Evolutionary conservation across 495 filamentous ascomycete genomes (phyloP).

Genomic region (Pseudevernia furfuracea): DNA sequence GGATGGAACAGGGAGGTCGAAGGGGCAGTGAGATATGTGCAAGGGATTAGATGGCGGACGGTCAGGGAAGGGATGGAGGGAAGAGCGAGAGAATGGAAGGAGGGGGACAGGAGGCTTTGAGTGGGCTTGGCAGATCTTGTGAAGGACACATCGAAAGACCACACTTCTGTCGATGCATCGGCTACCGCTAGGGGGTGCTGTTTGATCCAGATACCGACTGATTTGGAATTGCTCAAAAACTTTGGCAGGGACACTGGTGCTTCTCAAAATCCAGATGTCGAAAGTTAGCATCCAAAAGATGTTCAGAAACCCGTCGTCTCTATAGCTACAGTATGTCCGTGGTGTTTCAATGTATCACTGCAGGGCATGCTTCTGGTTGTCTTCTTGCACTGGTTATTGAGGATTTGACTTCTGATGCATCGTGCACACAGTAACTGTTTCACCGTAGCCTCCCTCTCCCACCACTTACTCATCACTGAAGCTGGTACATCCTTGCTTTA

Average conservation of each 20-base stretch:
- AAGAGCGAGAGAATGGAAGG: constrained; percentile 24
- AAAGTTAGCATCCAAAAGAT: neutral
- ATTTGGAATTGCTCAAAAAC: neutral
- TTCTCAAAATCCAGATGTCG: neutral
- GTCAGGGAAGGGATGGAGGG: constrained; percentile 48
- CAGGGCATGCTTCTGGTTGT: neutral
- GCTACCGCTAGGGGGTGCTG: neutral
- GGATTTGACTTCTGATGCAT: neutral
- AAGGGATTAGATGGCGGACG: constrained; percentile 55
- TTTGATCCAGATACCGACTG: neutral
- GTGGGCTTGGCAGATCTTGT: neutral
- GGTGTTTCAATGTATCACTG: neutral
- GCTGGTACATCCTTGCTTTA: no score
- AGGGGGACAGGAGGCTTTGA: constrained; percentile 21
- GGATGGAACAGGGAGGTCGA: constrained; percentile 73
- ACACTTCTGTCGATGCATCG: neutral
- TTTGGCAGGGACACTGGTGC: neutral
- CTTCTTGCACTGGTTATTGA: neutral
- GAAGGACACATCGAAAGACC: neutral
- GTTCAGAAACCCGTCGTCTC: neutral
- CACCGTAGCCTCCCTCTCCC: neutral
- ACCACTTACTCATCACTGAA: neutral
- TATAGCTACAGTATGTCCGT: neutral
- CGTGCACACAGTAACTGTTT: no score
- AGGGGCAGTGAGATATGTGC: constrained; percentile 55